These are phyloP conservation scores for Corchorus olitorius DNA, from an alignment of 345 rosid species.

Conservation along the genomic window DNA sequence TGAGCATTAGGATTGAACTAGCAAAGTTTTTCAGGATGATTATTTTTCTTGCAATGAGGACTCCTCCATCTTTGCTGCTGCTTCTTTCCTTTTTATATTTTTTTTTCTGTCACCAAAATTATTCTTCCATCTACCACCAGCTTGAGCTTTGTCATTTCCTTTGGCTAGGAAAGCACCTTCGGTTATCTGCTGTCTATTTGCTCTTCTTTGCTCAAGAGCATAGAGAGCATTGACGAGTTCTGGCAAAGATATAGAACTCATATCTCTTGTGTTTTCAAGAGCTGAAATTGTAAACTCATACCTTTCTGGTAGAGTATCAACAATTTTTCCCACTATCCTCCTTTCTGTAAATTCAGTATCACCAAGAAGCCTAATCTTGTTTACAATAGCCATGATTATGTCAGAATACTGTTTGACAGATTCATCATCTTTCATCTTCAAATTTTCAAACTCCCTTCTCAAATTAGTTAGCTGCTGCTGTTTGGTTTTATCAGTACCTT, in stretches of 20 bases:
- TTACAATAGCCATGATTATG: not conserved
- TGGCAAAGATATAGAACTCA: too few species aligned
- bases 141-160: not conserved
- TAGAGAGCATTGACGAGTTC: too few species aligned
- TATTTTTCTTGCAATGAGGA: not conserved
- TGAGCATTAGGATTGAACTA: not conserved
- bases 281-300: too few species aligned
- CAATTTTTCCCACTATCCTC: not conserved
- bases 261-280: too few species aligned
- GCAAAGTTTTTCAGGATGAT: not conserved
- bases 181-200: not conserved
- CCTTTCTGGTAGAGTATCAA: too few species aligned
- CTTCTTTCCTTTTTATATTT: not conserved
- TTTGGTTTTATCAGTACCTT: not conserved
- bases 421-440: not conserved
- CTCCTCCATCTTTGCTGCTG: not conserved
- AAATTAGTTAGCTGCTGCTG: not conserved
- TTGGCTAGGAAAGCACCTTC: not conserved
- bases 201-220: not conserved
- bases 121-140: too few species aligned
- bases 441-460: too few species aligned
- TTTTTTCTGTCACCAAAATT: not conserved
- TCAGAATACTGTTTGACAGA: not conserved
- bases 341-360: not conserved
- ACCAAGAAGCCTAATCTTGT: not conserved